These are phyloP conservation scores for Platanus orientalis DNA, from an alignment of 164 flowering plant species.

Conservation along the genomic window DNA sequence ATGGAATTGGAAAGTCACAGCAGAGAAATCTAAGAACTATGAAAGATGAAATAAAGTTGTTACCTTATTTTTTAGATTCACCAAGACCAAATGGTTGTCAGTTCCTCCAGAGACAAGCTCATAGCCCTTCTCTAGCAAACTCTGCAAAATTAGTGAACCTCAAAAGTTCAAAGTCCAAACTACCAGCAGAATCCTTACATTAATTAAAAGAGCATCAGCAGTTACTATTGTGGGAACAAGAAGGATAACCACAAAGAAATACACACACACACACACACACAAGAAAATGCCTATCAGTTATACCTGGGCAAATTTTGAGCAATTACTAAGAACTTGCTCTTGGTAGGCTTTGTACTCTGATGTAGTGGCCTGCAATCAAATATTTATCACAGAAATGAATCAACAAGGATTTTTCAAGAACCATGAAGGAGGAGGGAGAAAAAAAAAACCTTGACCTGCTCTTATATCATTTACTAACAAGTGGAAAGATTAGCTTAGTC, in stretches of 20 bases:
- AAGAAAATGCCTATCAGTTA: neutral
- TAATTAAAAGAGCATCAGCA: neutral
- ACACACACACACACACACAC: neutral
- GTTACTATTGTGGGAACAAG: neutral
- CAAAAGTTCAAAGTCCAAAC: neutral
- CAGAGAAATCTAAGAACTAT: neutral
- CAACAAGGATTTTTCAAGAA: neutral
- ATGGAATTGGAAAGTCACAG: neutral
- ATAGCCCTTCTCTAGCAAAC: slow-evolving; percentile 57
- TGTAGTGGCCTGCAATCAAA: slow-evolving; percentile 68
- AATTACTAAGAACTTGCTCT: slow-evolving; percentile 90
- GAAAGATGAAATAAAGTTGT: neutral
- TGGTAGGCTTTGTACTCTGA: slow-evolving; percentile 93
- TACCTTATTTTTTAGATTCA: slow-evolving; percentile 64
- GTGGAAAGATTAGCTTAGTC: too few relatives aligned
- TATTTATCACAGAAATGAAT: slow-evolving; percentile 1
- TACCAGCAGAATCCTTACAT: neutral
- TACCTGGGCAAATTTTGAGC: slow-evolving; percentile 89
- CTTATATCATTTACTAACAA: too few relatives aligned
- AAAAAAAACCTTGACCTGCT: too few relatives aligned
- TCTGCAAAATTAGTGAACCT: slow-evolving; percentile 40
- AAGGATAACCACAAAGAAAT: neutral
- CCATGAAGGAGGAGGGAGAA: too few relatives aligned
- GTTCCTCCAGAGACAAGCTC: slow-evolving; percentile 99
- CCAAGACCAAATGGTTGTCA: slow-evolving; percentile 93